Percentiles rank a stretch among this genome's conserved stretches.
Evolutionary conservation across 352 stramenopile species (phyloP).

Genomic region (Proteromonas lacertae): DNA sequence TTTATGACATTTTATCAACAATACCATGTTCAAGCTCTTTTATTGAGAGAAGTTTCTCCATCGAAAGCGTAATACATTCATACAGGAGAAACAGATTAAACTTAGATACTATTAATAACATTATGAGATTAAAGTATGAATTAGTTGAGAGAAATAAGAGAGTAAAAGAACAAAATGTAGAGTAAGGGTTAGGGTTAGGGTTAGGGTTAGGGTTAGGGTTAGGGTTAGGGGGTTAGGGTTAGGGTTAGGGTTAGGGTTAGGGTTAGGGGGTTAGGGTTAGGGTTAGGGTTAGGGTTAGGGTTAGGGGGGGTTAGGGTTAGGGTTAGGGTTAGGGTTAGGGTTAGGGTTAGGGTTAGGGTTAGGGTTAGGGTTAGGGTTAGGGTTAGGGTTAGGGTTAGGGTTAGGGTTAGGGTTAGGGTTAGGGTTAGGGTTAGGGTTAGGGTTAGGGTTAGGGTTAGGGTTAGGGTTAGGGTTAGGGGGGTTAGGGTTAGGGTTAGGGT

Average conservation of each 20-base stretch:
- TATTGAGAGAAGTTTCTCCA: too few species aligned
- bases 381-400: background rate
- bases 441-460: background rate
- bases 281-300: too few species aligned
- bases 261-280: too few species aligned
- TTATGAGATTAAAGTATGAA: too few species aligned
- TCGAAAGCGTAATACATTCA: too few species aligned
- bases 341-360: background rate
- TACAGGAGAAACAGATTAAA: too few species aligned
- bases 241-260: slow-evolving; percentile 2
- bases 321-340: background rate
- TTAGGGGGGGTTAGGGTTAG: slow-evolving; percentile 1
- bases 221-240: too few species aligned
- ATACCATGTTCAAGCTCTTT: too few species aligned
- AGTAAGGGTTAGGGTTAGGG: background rate
- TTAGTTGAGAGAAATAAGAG: too few species aligned
- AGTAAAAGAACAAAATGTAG: background rate
- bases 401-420: background rate
- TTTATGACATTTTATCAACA: too few species aligned
- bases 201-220: background rate
- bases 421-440: background rate
- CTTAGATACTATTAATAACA: too few species aligned
- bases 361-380: background rate
- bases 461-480: background rate
- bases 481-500: background rate